Base-by-base conservation (phyloP, 495 filamentous ascomycete species). In the Tirmania nivea region DNA sequence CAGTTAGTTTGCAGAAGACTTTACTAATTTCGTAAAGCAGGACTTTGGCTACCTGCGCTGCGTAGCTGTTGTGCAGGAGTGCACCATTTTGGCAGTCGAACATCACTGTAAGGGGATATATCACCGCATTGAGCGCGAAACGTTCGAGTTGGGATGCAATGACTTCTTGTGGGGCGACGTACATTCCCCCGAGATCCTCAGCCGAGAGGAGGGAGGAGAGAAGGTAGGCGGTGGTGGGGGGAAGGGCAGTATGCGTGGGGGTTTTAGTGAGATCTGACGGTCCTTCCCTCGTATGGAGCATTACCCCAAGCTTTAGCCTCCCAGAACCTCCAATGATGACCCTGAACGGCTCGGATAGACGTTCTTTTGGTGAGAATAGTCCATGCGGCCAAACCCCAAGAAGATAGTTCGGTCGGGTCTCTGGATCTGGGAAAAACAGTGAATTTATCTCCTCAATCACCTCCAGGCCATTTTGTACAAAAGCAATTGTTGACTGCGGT, bases 381-480 rank as follows among this genome's bases (percentile, higher is more conserved):
- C 70, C 72, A 57, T 93, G 81, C 8, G 75, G 77, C 53, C 81
- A 70, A 51, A 89, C 75, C 2, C 81, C 84, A 11, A 84, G 65
- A 47, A 94, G 70, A 58, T 87, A 94, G 45, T 76, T 71, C 1
- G 90, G 90, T 20, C 86, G 75, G 0, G 59, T 66, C 5, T 59
- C 55, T 1, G 75, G 71, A 59, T 86, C 71, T 0, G 76, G 72
- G 60, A 93, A 97, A 11, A 89, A 59, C 1, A 68, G 53, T 10
- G 72, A 58, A 57, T 84, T 83, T 17, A 94, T 67, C 36, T 74
- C 71, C n/a, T 94, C 84, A 31, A 86, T 67, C 3, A 81, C 65
- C 2, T 88, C 89, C 69, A 96, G 75, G 5, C 86, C 87, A 49
- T 89, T 84, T 52, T 92, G 83, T 5, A 93, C 60, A 20, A 97